Conservation (phyloP, 192 early-diverging fungal genomes). For the Anaeromyces robustus region DNA sequence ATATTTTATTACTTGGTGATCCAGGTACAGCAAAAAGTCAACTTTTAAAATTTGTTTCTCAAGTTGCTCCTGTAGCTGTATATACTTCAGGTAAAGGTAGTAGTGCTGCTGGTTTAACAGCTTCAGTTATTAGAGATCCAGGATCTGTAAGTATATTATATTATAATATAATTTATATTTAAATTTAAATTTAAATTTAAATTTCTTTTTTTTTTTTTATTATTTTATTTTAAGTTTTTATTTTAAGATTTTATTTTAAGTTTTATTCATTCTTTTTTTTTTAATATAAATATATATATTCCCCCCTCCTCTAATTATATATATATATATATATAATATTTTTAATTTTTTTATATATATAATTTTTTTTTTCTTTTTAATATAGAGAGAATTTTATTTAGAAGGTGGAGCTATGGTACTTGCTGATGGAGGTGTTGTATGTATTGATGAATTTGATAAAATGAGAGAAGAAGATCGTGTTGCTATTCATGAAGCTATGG, state of each 20-base stretch:
- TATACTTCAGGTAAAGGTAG: constrained; percentile 99
- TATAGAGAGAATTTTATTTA: too few relatives aligned
- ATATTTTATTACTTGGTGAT: constrained; percentile 85
- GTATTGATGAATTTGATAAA: constrained; percentile 99
- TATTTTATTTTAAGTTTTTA: constrained; percentile 39
- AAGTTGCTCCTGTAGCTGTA: constrained; percentile 90
- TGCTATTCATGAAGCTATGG: constrained; percentile 99
- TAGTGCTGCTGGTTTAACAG: constrained; percentile 96
- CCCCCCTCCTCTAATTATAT: too few relatives aligned
- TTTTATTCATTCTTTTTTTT: too few relatives aligned
- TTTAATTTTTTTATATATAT: too few relatives aligned
- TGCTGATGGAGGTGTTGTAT: constrained; percentile 94
- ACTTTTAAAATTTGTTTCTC: constrained; percentile 95
- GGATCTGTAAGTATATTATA: constrained; percentile 52
- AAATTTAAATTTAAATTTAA: too few relatives aligned
- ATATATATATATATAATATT: too few relatives aligned
- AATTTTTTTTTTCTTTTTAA: too few relatives aligned
- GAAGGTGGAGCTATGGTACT: constrained; percentile 95
- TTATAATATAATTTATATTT: too few relatives aligned
- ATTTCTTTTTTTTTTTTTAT: not conserved
- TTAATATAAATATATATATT: too few relatives aligned
- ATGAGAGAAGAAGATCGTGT: constrained; percentile 94
- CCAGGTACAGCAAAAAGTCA: constrained; percentile 98
- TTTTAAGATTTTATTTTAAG: too few relatives aligned
- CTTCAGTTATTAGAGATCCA: constrained; percentile 87